Base-by-base conservation (phyloP, 345 rosid species). In the Melaleuca alternifolia region DNA sequence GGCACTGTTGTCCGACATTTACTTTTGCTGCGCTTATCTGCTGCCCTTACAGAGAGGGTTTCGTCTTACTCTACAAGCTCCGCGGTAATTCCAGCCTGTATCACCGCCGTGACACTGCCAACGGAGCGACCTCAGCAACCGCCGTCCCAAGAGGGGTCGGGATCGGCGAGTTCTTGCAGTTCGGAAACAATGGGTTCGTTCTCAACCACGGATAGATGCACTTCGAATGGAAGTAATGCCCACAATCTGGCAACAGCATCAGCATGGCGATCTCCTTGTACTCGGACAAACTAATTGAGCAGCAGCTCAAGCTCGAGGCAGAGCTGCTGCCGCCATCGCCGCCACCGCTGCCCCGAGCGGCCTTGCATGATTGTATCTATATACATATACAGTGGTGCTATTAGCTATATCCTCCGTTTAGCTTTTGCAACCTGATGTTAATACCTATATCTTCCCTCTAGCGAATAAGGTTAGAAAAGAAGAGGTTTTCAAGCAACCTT, bases 81-180 rank as follows among this genome's bases (percentile, higher is more conserved):
- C 81, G 13, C 81, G 23, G 81, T 48, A 37, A 71, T 71, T 2
- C 81, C 81, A 71, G 23, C 44, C 44, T 18, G 48, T 21, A 71
- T 71, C 81, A 71, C 26, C 81, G 81, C 81, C 3, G 81, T 48
- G 16, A 21, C 81, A 48, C 26, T 6, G 48, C 48, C 48, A 71
- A 37, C 11, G 81, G 81, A 3, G 26, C 81, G 24, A 71, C 81
- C 81, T 71, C 81, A 18, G 81, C 26, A 6, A 71, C 26, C 37
- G 81, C 48, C 48, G 81, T 71, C 23, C 48, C 48, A 13, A 71
- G 26, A 54, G 23, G 71, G 18, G 81, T 18, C 48, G 81, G 81
- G 26, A 48, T 12, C 10, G 89, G 85, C 46, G 88, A 88, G 54
- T 54, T 88, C 53, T 89, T 86, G 76, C 91, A 89, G 8, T 88